A percentile compares a stretch with the other conserved stretches of the same genome.
Evolutionary conservation across 1,139 yeast species (phyloP).

Genomic region (Blastobotrys capitulatus): DNA sequence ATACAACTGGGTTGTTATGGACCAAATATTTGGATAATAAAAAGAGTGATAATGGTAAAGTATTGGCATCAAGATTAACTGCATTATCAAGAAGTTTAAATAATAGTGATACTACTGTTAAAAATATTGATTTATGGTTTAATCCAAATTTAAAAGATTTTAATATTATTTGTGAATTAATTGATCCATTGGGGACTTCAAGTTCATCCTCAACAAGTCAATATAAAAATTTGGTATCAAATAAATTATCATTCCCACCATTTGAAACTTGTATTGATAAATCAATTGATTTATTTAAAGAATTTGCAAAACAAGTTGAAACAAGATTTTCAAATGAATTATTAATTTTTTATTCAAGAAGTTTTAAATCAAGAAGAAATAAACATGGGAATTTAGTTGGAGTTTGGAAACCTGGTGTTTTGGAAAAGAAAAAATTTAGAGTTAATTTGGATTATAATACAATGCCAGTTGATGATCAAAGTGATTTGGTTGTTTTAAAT

Average conservation of each 20-base stretch:
- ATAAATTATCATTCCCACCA: slow-evolving; percentile 18
- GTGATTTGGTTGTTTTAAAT: slow-evolving; percentile 50
- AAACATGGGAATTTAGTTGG: slow-evolving; percentile 56
- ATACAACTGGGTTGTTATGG: slow-evolving; percentile 81
- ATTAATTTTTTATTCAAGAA: slow-evolving; percentile 49
- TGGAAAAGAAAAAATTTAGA: slow-evolving; percentile 55
- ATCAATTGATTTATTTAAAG: slow-evolving; percentile 23
- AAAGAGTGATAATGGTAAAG: slow-evolving; percentile 43
- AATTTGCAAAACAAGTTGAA: slow-evolving; percentile 29
- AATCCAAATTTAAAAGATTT: slow-evolving; percentile 80
- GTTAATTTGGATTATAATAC: slow-evolving; percentile 75
- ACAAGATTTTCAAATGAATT: slow-evolving; percentile 41
- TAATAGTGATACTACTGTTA: slow-evolving; percentile 26
- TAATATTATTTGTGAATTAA: slow-evolving; percentile 66
- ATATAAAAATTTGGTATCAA: slow-evolving; percentile 54
- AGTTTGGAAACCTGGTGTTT: slow-evolving; percentile 62
- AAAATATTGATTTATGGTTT: slow-evolving; percentile 37
- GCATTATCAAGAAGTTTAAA: slow-evolving; percentile 74
- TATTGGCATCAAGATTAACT: slow-evolving; percentile 80
- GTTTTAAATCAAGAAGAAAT: slow-evolving; percentile 6
- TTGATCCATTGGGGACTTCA: slow-evolving; percentile 32
- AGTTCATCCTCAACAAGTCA: slow-evolving; percentile 22
- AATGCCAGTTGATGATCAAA: slow-evolving; percentile 47
- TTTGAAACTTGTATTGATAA: slow-evolving; percentile 25
- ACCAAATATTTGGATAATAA: slow-evolving; percentile 58